Evolutionary conservation across 176 grass and related monocot genomes (phyloP).

Genomic region (Secale cereale): DNA sequence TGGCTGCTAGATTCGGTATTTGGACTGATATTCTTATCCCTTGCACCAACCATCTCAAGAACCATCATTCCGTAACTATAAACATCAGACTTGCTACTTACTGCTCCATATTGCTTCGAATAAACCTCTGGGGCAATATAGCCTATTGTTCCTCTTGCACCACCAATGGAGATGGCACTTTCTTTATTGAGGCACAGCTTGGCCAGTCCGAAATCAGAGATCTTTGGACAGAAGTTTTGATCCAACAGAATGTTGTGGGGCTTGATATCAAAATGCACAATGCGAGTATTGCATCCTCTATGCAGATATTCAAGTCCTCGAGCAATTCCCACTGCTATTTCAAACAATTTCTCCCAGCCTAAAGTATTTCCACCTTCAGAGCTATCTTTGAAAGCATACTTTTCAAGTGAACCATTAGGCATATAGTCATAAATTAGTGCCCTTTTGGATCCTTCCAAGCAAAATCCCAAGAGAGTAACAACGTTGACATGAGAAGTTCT

Average conservation of each 20-base stretch:
- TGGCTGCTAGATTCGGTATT: slow-evolving; percentile 11
- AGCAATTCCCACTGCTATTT: slow-evolving; percentile 45
- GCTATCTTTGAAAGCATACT: neutral
- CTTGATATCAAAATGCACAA: slow-evolving; percentile 45
- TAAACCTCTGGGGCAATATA: slow-evolving; percentile 32
- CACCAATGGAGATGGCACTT: slow-evolving; percentile 23
- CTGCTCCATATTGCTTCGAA: slow-evolving; percentile 28
- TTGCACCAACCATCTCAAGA: slow-evolving; percentile 54
- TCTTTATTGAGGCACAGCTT: slow-evolving; percentile 27
- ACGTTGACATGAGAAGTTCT: slow-evolving; percentile 51
- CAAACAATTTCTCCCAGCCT: slow-evolving; percentile 38
- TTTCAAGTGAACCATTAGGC: slow-evolving; percentile 46
- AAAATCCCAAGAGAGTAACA: slow-evolving; percentile 43
- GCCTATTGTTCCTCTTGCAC: slow-evolving; percentile 35
- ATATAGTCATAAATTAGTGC: slow-evolving; percentile 56
- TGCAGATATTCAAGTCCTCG: slow-evolving; percentile 43
- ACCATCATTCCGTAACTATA: slow-evolving; percentile 67
- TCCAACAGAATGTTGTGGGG: slow-evolving; percentile 40
- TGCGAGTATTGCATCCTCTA: slow-evolving; percentile 32
- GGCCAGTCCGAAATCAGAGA: slow-evolving; percentile 39
- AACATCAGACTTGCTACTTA: slow-evolving; percentile 52
- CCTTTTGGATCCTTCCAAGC: slow-evolving; percentile 38
- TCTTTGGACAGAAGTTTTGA: slow-evolving; percentile 38
- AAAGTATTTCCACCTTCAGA: neutral
- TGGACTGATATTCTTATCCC: slow-evolving; percentile 9